Base-by-base conservation (phyloP, 1,139 yeast species). In the Sugiyamaella novakii region DNA sequence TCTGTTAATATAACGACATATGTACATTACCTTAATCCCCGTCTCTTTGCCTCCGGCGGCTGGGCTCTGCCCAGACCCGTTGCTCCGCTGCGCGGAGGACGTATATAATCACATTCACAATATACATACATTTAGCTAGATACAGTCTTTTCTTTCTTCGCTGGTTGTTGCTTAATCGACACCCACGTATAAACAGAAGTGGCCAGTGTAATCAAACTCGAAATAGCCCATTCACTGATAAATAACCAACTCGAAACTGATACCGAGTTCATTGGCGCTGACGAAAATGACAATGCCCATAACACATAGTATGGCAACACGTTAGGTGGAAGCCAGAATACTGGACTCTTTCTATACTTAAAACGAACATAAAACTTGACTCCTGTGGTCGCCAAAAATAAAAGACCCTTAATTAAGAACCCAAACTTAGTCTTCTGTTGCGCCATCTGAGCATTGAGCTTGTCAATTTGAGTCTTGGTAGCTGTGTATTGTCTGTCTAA, bases 401-500 rank as follows among this genome's bases (percentile, higher is more conserved):
- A 52, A 3, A 49, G 49, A 5, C 58, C 51, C 34, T 63, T 59
- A 38, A 70, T 55, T 15, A 49, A 27, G 7, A 55, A 46, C 41
- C 72, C 68, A 47, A 82, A 65, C n/a, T 55, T 52, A 2, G 73
- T 63, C 56, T 75, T 75, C 34, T 71, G 68, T 3, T 65, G 53
- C 2, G 71, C 63, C 11, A 80, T 65, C 2, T 63, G 59, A 15
- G 67, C 66, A 43, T 71, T 64, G 47, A 48, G 62, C 12, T 60
- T 56, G 22, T 74, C 77, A 42, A 85, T 70, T 54, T 84, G 81
- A 8, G 70, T 72, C 45, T 75, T 73, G 48, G 87, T 65, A 54
- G 78, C 77, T 55, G 84, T 91, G 51, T 77, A 70, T 59, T 77
- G 78, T 44, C 98, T 77, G 61, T 88, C 91, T 55, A 91, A 75